Evolutionary conservation across 768 basidiomycete species (phyloP), one percentile per base, ranked within the genome.

Genomic region (Flagelloscypha sp.): DNA sequence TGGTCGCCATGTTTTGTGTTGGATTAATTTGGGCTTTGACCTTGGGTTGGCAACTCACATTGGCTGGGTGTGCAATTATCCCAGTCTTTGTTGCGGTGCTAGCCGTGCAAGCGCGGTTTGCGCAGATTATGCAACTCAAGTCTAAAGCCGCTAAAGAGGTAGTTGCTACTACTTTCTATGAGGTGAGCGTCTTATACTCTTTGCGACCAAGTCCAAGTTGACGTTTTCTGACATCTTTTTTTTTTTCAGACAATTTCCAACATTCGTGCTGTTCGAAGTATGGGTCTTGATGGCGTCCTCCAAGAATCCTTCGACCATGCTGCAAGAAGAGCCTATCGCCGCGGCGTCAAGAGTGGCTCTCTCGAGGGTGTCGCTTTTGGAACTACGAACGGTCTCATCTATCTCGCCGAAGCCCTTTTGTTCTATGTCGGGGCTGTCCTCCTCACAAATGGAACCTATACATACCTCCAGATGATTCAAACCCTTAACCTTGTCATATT

Each of bases 401-500:
- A 81, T 45, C 62, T 79, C 17, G 67, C 74, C 0, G 72, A 84
- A 53, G 82, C 78, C 3, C 57, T 84, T 17, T 59, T 84, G 35
- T 79, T 81, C 54, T 80, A 72, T 45, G 70, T 76, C 27, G 76
- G 78, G 29, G 72, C 76, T 0, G 47, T 74, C 22, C 62, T 84
- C 36, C 67, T 84, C 37, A 62, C 68, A 7, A 57, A 63, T 1
- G 78, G 76, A 12, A 70, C 66, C 17, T 79, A 80, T 54, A 65
- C 68, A 13, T 84, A 79, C 47, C 62, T 70, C 33, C 66, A 66
- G 39, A 75, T 83, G 71, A 60, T 82, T 21, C 68, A 79, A 56
- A 72, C 74, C n/a, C 72, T 80, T 46, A 68, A 79, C 25, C 60
- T 84, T 11, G 71, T 84, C 36, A 65, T 82, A n/a, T 84, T 84